Base-by-base conservation (phyloP, 106 monocot species). In the Xerophyta viscosa region DNA sequence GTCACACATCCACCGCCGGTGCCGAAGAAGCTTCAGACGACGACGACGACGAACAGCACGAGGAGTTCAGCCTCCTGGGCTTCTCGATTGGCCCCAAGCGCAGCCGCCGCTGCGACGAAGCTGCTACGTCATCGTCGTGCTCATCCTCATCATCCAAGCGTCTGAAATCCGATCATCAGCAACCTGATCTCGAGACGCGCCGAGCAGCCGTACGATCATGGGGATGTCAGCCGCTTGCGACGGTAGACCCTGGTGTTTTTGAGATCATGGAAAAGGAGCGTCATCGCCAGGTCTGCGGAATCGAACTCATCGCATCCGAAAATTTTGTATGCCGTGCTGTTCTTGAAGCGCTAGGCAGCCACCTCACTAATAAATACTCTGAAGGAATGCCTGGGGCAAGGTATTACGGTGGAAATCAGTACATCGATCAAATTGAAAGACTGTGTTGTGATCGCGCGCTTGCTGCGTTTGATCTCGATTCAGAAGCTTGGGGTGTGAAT, bases 281-380 rank as follows among this genome's bases (percentile, higher is more conserved):
- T 56, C 63, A 67, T 48, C 72, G 92, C 50, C 92, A 93, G 77
- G 55, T 87, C 10, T 46, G 50, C 15, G 87, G 92, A 20, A 93
- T 93, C 37, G 92, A 93, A 67, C 68, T 93, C 14, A 60, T 87
- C 18, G 92, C 92, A 0, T 93, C 92, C 0, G 92, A 93, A 62
- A 93, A 93, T 29, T 93, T 83, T 57, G 92, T 77, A 8, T 93
- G 92, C 66, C 69, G 74, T 6, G 92, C 87, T 6, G 92, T 87
- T 5, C 76, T 93, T 10, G 92, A 93, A 6, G 76, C 80, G 3
- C 80, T 93, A 4, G 92, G 87, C 0, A 93, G 92, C 68, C 87
- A 93, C 46, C 52, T 93, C 46, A 87, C 92, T 4, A 93, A 93
- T 48, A 93, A 93, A 65, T 93, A 93, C 73, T 93, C 92, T 0